Evolutionary conservation across 139 green algal genomes (phyloP), one percentile per base, ranked within the genome.

Genomic region (Chlamydomonas eustigma): DNA sequence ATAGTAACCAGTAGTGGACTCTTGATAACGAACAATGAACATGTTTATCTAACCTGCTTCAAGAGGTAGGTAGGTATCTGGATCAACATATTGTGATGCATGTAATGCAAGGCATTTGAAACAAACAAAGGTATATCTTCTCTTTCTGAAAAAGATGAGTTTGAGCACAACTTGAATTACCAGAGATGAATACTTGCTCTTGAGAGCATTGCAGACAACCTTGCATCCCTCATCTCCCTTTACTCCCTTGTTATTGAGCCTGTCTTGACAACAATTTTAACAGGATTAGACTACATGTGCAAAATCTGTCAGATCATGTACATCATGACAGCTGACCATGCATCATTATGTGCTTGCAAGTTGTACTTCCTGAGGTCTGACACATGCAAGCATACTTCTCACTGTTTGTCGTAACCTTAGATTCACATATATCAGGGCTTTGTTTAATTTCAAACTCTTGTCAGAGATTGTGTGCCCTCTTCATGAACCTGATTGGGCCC

Each of bases 231-330:
- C 87, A 52, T 95, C 89, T 4, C 87, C n/a, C n/a, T n/a, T n/a
- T n/a, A n/a, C n/a, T n/a, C n/a, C 89, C 64, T 94, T 82, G 51
- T 88, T 82, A 76, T 95, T 94, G 0, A 95, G 81, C 39, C 86
- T 83, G 73, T 65, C 12, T 28, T 37, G 38, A 63, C 3, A n/a
- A n/a, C n/a, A n/a, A n/a, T n/a, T n/a, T n/a, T n/a, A n/a, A n/a
- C n/a, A n/a, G n/a, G n/a, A n/a, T 24, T 76, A 2, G 30, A 8
- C 22, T 73, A 35, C 22, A 81, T 75, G 31, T 44, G 25, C 31
- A 39, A 31, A 6, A 50, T 73, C n/a, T n/a, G n/a, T n/a, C n/a
- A n/a, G n/a, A n/a, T 28, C 22, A 28, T 18, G 50, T 63, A 18
- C 22, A 22, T 22, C 22, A 22, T 18, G 18, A 63, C 50, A 18